These are phyloP conservation scores for Pistacia atlantica DNA, from an alignment of 345 rosid species.

Conservation along the genomic window DNA sequence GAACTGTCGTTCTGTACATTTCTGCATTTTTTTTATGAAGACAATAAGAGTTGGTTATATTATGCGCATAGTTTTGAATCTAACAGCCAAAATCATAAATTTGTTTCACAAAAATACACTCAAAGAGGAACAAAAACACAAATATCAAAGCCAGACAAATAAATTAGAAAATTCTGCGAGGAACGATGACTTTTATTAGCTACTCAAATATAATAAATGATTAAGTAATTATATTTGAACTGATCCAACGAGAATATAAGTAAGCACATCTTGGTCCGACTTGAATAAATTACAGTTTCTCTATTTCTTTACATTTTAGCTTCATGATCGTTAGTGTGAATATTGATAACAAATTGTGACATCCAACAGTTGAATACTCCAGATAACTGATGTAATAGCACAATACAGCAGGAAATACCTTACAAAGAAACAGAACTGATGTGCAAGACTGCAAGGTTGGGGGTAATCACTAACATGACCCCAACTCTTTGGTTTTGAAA, in stretches of 20 bases:
- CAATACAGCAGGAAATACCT: neutral
- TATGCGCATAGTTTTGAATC: too few species aligned
- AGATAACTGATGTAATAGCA: neutral
- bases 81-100: neutral
- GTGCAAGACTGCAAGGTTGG: neutral
- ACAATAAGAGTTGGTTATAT: neutral
- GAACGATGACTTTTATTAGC: neutral
- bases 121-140: neutral
- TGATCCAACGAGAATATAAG: neutral
- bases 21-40: conserved; percentile 49
- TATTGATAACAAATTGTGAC: neutral
- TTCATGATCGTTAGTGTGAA: neutral
- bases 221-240: too few species aligned
- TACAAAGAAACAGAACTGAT: neutral
- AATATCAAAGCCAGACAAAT: too few species aligned
- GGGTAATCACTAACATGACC: neutral
- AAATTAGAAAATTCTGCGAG: neutral
- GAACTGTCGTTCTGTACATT: conserved; percentile 79
- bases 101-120: neutral
- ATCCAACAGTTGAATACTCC: neutral
- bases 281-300: neutral
- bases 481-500: neutral
- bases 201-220: too few species aligned
- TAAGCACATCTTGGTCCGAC: neutral
- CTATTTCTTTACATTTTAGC: neutral